Evolutionary conservation across 305 asterid genomes (phyloP), one percentile per base, ranked within the genome.

Genomic region (Andrographis paniculata): DNA sequence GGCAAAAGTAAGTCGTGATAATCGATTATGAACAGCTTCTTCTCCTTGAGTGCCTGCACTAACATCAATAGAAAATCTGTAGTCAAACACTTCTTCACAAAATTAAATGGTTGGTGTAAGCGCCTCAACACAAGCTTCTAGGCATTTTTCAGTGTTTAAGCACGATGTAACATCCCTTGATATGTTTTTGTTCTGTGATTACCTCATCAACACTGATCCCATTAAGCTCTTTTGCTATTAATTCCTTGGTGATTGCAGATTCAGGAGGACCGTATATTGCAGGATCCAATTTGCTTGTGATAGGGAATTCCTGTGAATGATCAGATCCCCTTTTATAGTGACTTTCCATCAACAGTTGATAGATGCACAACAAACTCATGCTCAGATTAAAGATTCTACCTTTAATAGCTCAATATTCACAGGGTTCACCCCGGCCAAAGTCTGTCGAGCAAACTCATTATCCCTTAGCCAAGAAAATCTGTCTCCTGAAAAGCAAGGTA

Each of bases 391-490:
- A 10, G 18, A 36, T 31, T 61, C 27, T 55, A 79, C 96, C 79
- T 54, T 83, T 8, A 87, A 79, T 65, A 83, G 42, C 48, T 70
- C 45, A 54, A 87, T 74, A 63, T 69, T 9, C 16, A 56, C 69
- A 17, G 96, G 93, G 43, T 87, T 87, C 21, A 72, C 9, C 51
- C 96, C 96, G 0, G 96, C 95, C 19, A 87, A 65, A 10, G 95
- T 78, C 65, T 87, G 95, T 9, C 95, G 77, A 22, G 76, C 76
- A 47, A 87, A 84, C 49, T 87, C 96, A 14, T 61, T 66, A 62
- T 87, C 94, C 46, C 71, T 78, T 24, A 76, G 27, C 96, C 96
- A 87, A 14, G 82, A 58, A 73, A 87, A 81, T 41, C 54, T 70
- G 53, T 87, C 91, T 48, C 88, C 96, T 87, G 70, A 54, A 55